Percentiles rank a stretch among this genome's conserved stretches.
Conservation (phyloP, 495 filamentous ascomycete species). For the Aspergillus ostianus region DNA sequence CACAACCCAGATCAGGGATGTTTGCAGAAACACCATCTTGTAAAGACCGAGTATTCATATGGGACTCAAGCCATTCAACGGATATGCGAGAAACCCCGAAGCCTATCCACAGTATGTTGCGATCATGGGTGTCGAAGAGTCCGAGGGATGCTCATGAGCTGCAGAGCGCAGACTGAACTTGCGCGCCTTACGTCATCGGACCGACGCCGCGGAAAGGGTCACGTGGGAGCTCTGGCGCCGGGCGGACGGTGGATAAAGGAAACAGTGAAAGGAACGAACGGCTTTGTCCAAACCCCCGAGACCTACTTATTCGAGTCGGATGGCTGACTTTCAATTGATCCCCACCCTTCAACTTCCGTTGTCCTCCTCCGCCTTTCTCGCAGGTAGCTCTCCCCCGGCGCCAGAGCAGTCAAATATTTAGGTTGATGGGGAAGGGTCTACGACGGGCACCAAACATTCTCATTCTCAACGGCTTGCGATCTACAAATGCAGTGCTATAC, state of each 20-base stretch:
- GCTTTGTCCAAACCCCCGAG: not conserved
- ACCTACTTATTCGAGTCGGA: not conserved
- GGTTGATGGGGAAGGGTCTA: slow-evolving; percentile 18
- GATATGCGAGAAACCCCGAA: not conserved
- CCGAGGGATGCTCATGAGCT: not conserved
- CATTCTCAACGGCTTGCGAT: not conserved
- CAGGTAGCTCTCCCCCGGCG: slow-evolving; percentile 14
- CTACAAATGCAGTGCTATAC: slow-evolving; percentile 75
- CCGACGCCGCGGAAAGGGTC: not conserved
- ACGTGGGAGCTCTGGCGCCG: slow-evolving; percentile 9
- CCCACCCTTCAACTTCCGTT: not conserved
- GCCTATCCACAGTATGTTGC: not conserved
- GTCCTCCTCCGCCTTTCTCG: not conserved
- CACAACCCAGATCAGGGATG: slow-evolving; percentile 86
- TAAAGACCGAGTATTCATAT: not conserved
- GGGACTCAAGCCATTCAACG: not conserved
- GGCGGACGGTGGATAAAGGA: not conserved
- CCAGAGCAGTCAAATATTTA: slow-evolving; percentile 18
- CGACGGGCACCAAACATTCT: not conserved
- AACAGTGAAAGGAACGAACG: not conserved
- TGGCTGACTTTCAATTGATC: not conserved
- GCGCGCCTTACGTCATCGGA: slow-evolving; percentile 24
- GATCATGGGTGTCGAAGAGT: not conserved
- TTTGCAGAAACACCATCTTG: slow-evolving; percentile 71
- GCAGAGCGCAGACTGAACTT: not conserved